Evolutionary conservation across 371 early-diverging fungal genomes (phyloP).

Genomic region (Umbelopsis sp.): DNA sequence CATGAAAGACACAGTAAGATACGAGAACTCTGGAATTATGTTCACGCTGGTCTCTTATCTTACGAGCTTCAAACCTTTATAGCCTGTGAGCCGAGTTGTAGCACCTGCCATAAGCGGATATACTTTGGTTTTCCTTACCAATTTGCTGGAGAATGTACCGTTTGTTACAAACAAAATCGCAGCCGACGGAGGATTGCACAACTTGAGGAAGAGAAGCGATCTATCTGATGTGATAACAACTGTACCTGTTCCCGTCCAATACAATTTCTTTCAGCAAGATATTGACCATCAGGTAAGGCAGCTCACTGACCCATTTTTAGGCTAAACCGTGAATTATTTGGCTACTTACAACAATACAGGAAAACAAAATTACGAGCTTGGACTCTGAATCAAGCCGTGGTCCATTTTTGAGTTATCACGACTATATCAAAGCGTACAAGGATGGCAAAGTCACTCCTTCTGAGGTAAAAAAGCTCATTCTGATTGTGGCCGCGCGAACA

Average conservation of each 20-base stretch:
- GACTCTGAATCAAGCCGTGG: slow-evolving; percentile 21
- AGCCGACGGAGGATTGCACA: slow-evolving; percentile 28
- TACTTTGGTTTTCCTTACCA: slow-evolving; percentile 30
- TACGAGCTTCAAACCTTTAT: not conserved
- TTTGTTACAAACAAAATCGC: slow-evolving; percentile 36
- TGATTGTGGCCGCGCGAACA: not conserved
- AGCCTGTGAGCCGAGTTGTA: slow-evolving; percentile 5
- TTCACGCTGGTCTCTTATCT: not conserved
- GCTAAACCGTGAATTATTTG: too few relatives aligned
- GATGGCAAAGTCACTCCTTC: slow-evolving; percentile 33
- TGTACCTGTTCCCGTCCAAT: slow-evolving; percentile 30
- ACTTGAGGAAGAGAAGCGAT: slow-evolving; percentile 25
- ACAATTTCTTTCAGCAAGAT: slow-evolving; percentile 21
- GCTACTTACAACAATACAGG: not conserved
- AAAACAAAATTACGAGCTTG: not conserved
- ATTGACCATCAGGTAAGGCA: not conserved
- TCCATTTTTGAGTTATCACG: slow-evolving; percentile 39
- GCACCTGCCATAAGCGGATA: slow-evolving; percentile 42
- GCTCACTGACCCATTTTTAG: too few relatives aligned
- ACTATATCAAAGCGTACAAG: slow-evolving; percentile 40
- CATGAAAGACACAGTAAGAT: slow-evolving; percentile 4
- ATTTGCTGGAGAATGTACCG: slow-evolving; percentile 32
- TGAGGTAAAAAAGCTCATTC: slow-evolving; percentile 16
- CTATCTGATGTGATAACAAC: slow-evolving; percentile 34
- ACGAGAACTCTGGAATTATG: not conserved